Evolutionary conservation across 1,284 basidiomycete species (phyloP).

Genomic region (Polyporus tsugae): DNA sequence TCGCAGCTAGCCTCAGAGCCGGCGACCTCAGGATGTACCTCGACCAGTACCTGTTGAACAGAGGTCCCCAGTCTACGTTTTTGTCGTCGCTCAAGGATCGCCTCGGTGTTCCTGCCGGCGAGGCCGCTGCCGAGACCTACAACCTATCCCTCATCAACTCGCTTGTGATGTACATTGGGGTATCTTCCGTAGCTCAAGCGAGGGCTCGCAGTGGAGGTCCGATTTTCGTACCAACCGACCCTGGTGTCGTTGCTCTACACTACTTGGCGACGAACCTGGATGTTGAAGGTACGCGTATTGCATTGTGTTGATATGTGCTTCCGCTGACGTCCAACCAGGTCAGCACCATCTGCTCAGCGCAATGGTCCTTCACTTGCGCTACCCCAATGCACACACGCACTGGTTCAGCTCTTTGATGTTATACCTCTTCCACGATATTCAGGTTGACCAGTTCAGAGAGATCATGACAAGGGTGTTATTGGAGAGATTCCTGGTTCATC

Average conservation of each 20-base stretch:
- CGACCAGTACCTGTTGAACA: conserved; percentile 84
- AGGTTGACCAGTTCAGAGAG: conserved; percentile 85
- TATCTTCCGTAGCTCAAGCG: conserved; percentile 87
- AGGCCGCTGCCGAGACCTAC: conserved; percentile 74
- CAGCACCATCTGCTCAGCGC: conserved; percentile 94
- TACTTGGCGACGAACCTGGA: conserved; percentile 88
- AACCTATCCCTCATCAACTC: conserved; percentile 92
- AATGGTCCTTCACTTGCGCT: conserved; percentile 93
- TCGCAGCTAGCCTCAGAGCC: conserved; percentile 80
- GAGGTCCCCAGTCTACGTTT: conserved; percentile 67
- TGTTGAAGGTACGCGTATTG: conserved; percentile 76
- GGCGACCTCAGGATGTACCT: conserved; percentile 82
- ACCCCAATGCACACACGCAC: conserved; percentile 96
- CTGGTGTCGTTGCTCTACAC: conserved; percentile 84
- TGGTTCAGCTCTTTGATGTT: conserved; percentile 94
- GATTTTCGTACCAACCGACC: conserved; percentile 82
- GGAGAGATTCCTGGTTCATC: conserved; percentile 92
- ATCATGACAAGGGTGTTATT: conserved; percentile 92
- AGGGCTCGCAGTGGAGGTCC: conserved; percentile 83
- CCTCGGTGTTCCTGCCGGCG: conserved; percentile 64
- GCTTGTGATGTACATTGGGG: conserved; percentile 94
- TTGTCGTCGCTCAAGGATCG: conserved; percentile 85
- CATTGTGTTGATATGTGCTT: background rate
- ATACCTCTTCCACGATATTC: conserved; percentile 83
- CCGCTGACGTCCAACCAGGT: conserved; percentile 53